Evolutionary conservation across 2,329 filamentous ascomycete species (phyloP).

Genomic region (Aspergillus flavus): DNA sequence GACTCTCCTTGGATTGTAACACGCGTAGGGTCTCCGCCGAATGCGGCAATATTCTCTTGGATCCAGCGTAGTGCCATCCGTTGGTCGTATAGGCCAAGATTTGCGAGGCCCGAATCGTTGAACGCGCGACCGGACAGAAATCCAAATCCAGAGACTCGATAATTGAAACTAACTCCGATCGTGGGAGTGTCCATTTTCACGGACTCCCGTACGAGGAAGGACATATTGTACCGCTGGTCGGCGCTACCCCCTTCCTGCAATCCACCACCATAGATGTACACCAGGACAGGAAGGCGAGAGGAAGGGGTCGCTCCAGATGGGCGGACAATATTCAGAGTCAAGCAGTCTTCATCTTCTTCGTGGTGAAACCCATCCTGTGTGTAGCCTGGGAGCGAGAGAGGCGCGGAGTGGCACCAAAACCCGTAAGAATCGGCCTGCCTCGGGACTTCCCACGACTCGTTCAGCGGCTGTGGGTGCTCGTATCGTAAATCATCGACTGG

Average conservation of each 20-base stretch:
- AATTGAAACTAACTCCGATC: constrained; percentile 56
- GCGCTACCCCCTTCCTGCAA: constrained; percentile 42
- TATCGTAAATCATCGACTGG: constrained; percentile 14
- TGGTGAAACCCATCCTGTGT: constrained; percentile 5
- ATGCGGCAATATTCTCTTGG: constrained; percentile 20
- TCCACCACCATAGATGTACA: constrained; percentile 42
- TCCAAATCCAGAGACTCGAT: constrained; percentile 53
- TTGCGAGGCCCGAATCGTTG: constrained; percentile 26
- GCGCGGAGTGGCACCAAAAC: constrained; percentile 3
- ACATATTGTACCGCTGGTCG: constrained; percentile 56
- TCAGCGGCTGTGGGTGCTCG: constrained; percentile 11
- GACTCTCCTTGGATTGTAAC: constrained; percentile 22
- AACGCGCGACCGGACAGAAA: constrained; percentile 47
- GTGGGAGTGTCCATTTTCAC: constrained; percentile 53
- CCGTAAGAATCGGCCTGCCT: constrained; percentile 13
- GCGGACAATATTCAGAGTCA: constrained; percentile 26
- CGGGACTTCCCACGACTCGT: constrained; percentile 9
- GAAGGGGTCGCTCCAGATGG: constrained; percentile 9
- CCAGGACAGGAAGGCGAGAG: constrained; percentile 19
- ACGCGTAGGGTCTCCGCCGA: constrained; percentile 16
- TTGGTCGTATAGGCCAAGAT: constrained; percentile 40
- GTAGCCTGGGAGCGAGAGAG: constrained; percentile 9
- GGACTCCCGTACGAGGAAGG: constrained; percentile 58
- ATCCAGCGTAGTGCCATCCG: constrained; percentile 18
- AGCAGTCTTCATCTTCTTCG: constrained; percentile 23